Base-by-base conservation (phyloP, 108 stramenopile genomes). In the Bacterosira constricta region DNA sequence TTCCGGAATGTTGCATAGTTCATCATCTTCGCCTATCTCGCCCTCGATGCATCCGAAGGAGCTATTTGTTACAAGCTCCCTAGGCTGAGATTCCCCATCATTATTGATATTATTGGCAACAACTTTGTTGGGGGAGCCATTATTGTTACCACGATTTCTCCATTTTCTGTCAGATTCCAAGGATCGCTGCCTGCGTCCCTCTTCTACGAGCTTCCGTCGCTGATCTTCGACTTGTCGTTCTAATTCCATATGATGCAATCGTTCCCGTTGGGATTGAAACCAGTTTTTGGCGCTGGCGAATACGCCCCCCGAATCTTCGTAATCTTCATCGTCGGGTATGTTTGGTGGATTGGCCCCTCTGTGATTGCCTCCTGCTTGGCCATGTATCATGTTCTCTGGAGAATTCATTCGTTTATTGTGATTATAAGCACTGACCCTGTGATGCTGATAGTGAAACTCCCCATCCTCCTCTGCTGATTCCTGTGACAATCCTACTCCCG, bases 181-280 rank as follows among this genome's bases (percentile, higher is more conserved):
- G 18, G 55, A 71, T n/a, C 66, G 38, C 30, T 74, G 73, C 53
- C 51, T 65, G 20, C 79, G 44, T 23, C 72, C 77, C 76, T 78
- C 77, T 42, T 82, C 81, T 11, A 78, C 59, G 10, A 82, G 46
- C 35, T 63, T 73, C 45, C 72, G 38, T 8, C 77, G 54, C 32
- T 82, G 81, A 54, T 79, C 77, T 58, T 82, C 76, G 9, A 82
- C 81, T 17, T 82, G 66, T 34, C 77, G 41, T 39, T 82, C 77
- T 32, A 82, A 44, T 49, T 79, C 77, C 27, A 73, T 34, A 45
- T 71, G 68, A n/a, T 57, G 63, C 20, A 78, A 41, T 68, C 67
- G 50, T 17, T 82, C 81, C 20, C 81, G 44, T 49, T 82, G 76
- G 25, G 51, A 47, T 35, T 66, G 50, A 0, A 82, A 65, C 81